Evolutionary conservation across 371 early-diverging fungal species (phyloP).

Genomic region (Aphelidium insulamus): DNA sequence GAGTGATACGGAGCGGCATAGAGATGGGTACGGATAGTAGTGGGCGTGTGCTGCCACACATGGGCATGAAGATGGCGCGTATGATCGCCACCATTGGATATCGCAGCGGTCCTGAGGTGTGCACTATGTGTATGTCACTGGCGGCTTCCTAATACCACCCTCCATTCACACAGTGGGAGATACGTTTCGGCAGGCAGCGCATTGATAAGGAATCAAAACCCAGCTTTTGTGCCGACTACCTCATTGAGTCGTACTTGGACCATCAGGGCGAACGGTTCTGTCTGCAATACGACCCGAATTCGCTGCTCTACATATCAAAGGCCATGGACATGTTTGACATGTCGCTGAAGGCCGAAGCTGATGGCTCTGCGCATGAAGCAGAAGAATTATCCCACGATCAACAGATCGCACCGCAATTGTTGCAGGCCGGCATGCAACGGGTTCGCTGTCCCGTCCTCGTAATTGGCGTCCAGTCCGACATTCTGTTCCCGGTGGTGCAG

Average conservation of each 20-base stretch:
- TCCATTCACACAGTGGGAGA: slow-evolving; percentile 92
- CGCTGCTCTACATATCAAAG: slow-evolving; percentile 75
- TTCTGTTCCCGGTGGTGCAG: slow-evolving; percentile 82
- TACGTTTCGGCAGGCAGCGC: slow-evolving; percentile 69
- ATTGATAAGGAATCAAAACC: slow-evolving; percentile 43
- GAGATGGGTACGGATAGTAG: background rate
- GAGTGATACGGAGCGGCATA: background rate
- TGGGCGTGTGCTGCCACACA: slow-evolving; percentile 54
- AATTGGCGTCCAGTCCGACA: slow-evolving; percentile 81
- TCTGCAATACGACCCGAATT: slow-evolving; percentile 81
- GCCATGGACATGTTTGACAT: slow-evolving; percentile 96
- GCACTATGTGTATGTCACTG: background rate
- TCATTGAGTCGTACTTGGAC: slow-evolving; percentile 87
- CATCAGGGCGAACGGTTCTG: slow-evolving; percentile 86
- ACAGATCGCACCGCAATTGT: slow-evolving; percentile 21
- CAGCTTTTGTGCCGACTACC: slow-evolving; percentile 69
- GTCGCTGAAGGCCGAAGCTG: slow-evolving; percentile 18
- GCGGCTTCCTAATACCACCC: slow-evolving; percentile 31
- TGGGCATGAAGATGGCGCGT: slow-evolving; percentile 89
- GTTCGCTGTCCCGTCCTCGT: slow-evolving; percentile 58
- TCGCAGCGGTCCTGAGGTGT: background rate
- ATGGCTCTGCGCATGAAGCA: background rate
- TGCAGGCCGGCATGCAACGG: slow-evolving; percentile 21
- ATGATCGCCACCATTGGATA: slow-evolving; percentile 55
- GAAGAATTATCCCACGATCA: slow-evolving; percentile 13